Base-by-base conservation (phyloP, 1,284 basidiomycete genomes). In the Coriolopsis trogii region DNA sequence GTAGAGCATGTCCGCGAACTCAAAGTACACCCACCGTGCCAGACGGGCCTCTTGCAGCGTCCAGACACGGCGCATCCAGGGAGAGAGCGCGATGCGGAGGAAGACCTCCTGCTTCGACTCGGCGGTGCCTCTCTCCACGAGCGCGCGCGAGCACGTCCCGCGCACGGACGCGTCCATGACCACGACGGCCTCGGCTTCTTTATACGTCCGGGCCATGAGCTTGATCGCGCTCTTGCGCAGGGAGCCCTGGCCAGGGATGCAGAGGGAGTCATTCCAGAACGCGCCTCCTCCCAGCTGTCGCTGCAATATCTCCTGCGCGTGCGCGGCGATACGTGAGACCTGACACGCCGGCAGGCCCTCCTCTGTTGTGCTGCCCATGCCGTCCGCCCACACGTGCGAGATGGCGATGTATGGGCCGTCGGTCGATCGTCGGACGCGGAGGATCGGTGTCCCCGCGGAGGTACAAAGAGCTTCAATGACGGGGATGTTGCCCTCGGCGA, bases 331-430 rank as follows among this genome's bases (percentile, higher is more conserved):
- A 16, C 60, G 49, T 24, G 25, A 6, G 10, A 61, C 29, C 20
- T 57, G 45, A 38, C 60, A 61, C 3, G 38, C 25, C 1, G 60
- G 57, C 0, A 61, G 52, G 5, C 60, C 60, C 6, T 37, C 45
- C 18, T 57, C 60, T 2, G 60, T 46, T 3, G 52, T 55, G 41
- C 60, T 61, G n/a, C 60, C 60, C 25, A 61, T 33, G 1, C 60
- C 60, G n/a, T 61, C 57, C 0, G 60, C 54, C 60, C 60, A 61
- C 4, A 61, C 60, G 38, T 61, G 59, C 2, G 56, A 61, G 25
- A 61, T 55, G 2, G 56, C 57, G 33, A 61, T 36, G 31, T 59
- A 61, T 9, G 46, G 12, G 30, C 15, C 30, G 4, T 13, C 38
- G 20, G 15, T 30, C 8, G 51, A 29, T 3, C 42, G 33, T 10